A percentile compares a stretch with the other conserved stretches of the same genome.
Evolutionary conservation across 2,329 filamentous ascomycete species (phyloP).

Genomic region (Nothophoma quercina): DNA sequence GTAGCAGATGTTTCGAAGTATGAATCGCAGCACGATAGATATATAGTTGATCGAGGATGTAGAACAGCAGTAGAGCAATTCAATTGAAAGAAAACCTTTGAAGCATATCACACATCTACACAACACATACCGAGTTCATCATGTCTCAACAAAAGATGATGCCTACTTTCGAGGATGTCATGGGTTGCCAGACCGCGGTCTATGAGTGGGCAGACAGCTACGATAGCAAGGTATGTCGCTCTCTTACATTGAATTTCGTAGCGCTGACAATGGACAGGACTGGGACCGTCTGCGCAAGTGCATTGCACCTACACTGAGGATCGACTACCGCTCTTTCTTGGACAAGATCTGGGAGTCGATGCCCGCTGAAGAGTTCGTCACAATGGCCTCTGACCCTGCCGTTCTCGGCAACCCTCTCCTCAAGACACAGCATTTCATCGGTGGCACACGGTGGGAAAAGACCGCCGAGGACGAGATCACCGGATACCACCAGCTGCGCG

Average conservation of each 20-base stretch:
- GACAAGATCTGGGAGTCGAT: slow-evolving; percentile 64
- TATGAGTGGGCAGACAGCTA: slow-evolving; percentile 73
- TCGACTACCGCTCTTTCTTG: slow-evolving; percentile 72
- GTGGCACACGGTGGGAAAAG: slow-evolving; percentile 61
- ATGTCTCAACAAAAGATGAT: slow-evolving; percentile 45
- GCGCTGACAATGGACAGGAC: slow-evolving; percentile 50
- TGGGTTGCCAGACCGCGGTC: slow-evolving; percentile 58
- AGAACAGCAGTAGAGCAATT: slow-evolving; percentile 2
- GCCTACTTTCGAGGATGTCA: slow-evolving; percentile 54
- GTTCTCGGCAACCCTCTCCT: slow-evolving; percentile 64
- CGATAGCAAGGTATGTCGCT: slow-evolving; percentile 61
- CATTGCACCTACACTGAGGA: slow-evolving; percentile 68
- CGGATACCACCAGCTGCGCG: slow-evolving; percentile 65
- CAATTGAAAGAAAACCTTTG: neutral
- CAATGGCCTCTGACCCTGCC: slow-evolving; percentile 59
- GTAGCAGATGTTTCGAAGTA: slow-evolving; percentile 24
- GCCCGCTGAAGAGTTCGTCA: slow-evolving; percentile 62
- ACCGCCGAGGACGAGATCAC: slow-evolving; percentile 57
- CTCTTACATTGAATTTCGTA: neutral
- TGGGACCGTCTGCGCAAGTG: slow-evolving; percentile 67
- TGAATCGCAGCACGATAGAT: slow-evolving; percentile 22
- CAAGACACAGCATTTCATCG: slow-evolving; percentile 66
- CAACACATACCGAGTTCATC: slow-evolving; percentile 1
- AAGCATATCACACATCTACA: neutral
- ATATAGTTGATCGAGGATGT: slow-evolving; percentile 28